Evolutionary conservation across 106 monocot genomes (phyloP).

Genomic region (Agapanthus africanus): DNA sequence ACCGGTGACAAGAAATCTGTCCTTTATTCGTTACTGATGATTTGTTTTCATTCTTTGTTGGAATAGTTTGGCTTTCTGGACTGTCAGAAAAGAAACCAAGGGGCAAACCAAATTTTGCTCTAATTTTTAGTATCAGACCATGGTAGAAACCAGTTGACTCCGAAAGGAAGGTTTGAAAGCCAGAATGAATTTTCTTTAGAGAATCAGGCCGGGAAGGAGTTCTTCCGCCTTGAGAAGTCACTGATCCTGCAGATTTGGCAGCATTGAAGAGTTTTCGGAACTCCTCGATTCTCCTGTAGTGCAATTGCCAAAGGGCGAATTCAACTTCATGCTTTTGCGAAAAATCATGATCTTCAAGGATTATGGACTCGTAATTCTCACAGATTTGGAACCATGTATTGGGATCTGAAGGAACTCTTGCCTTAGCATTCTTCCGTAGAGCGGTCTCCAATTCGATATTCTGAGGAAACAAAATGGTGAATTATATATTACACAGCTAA

Average conservation of each 20-base stretch:
- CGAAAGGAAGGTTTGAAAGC: constrained; percentile 79
- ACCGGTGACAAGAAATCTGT: constrained; percentile 76
- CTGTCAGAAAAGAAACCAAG: constrained; percentile 56
- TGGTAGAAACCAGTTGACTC: constrained; percentile 92
- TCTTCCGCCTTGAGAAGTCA: constrained; percentile 32
- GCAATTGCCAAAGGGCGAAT: constrained; percentile 77
- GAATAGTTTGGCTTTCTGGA: constrained; percentile 32
- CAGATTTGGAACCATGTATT: constrained; percentile 86
- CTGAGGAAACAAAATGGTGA: constrained; percentile 95
- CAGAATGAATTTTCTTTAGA: constrained; percentile 55
- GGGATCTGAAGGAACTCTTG: constrained; percentile 81
- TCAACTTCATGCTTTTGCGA: constrained; percentile 77
- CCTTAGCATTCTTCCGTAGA: constrained; percentile 54
- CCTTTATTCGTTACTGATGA: constrained; percentile 63
- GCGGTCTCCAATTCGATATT: constrained; percentile 71
- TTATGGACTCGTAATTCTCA: constrained; percentile 82
- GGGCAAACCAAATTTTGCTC: constrained; percentile 68
- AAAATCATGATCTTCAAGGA: constrained; percentile 83
- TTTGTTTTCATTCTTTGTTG: constrained; percentile 58
- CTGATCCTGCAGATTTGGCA: constrained; percentile 31
- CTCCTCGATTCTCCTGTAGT: constrained; percentile 89
- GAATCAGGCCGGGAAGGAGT: constrained; percentile 34
- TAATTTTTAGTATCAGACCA: constrained; percentile 79
- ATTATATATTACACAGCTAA: no score
- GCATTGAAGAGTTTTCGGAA: constrained; percentile 60